Conservation (phyloP, 768 basidiomycete genomes). For the Albatrellus ellisii region DNA sequence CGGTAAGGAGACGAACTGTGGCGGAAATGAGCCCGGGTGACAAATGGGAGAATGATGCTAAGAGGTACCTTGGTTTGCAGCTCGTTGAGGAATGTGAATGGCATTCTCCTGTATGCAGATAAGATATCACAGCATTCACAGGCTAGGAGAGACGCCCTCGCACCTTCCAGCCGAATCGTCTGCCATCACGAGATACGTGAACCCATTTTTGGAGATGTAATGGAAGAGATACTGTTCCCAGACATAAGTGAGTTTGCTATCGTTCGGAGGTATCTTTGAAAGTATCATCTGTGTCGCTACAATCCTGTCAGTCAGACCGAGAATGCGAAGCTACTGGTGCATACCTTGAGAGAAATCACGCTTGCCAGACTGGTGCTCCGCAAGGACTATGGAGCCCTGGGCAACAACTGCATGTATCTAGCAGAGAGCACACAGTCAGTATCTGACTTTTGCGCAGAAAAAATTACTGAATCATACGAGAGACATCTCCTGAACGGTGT, state of each 20-base stretch:
- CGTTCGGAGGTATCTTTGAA: constrained; percentile 86
- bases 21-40: constrained; percentile 2
- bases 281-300: constrained; percentile 80
- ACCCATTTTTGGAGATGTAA: constrained; percentile 81
- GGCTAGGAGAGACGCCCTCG: constrained; percentile 14
- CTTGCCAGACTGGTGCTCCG: constrained; percentile 70
- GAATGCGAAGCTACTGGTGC: neutral
- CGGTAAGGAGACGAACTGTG: constrained; percentile 47
- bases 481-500: neutral
- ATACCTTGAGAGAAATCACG: constrained; percentile 84
- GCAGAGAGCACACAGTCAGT: constrained; percentile 1
- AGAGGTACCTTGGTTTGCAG: constrained; percentile 59
- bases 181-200: constrained; percentile 87
- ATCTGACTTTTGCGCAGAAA: neutral
- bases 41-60: neutral
- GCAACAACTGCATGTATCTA: constrained; percentile 64
- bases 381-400: constrained; percentile 66
- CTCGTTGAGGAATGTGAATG: constrained; percentile 86
- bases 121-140: neutral
- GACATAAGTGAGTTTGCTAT: constrained; percentile 72
- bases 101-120: constrained; percentile 51
- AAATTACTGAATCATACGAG: neutral
- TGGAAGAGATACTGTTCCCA: constrained; percentile 94
- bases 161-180: constrained; percentile 87
- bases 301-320: neutral